Evolutionary conservation across 805 yeast species (phyloP).

Genomic region (Candida sakaeoensis): DNA sequence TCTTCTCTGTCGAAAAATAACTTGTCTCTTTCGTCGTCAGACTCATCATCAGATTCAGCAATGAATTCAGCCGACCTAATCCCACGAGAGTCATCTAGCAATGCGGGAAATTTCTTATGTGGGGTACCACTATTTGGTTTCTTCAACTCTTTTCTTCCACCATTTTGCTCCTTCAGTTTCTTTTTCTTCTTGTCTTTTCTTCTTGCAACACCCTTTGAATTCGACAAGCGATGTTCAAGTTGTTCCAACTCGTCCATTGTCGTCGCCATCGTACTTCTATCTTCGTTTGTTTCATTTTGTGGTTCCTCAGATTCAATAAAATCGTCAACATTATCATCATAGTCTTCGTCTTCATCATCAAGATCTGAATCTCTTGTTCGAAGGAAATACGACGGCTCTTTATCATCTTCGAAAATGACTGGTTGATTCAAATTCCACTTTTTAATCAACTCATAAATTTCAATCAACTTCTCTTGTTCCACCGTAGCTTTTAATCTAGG

Average conservation of each 20-base stretch:
- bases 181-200: slow-evolving; percentile 14
- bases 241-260: slow-evolving; percentile 25
- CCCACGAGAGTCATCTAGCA: slow-evolving; percentile 19
- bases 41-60: slow-evolving; percentile 60
- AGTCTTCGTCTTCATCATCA: slow-evolving; percentile 35
- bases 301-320: slow-evolving; percentile 19
- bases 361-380: slow-evolving; percentile 22
- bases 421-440: slow-evolving; percentile 38
- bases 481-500: slow-evolving; percentile 36
- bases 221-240: slow-evolving; percentile 23
- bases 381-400: slow-evolving; percentile 31
- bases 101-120: slow-evolving; percentile 17
- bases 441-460: slow-evolving; percentile 33
- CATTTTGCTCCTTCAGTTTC: slow-evolving; percentile 15
- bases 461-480: slow-evolving; percentile 27
- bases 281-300: slow-evolving; percentile 15
- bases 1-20: slow-evolving; percentile 57
- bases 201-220: slow-evolving; percentile 6
- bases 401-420: slow-evolving; percentile 31
- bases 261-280: background rate
- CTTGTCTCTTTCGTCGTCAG: slow-evolving; percentile 52
- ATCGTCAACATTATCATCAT: slow-evolving; percentile 24
- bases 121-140: background rate
- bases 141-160: background rate
- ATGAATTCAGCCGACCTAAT: slow-evolving; percentile 51